Evolutionary conservation across 2,329 filamentous ascomycete species (phyloP), one percentile per base, ranked within the genome.

Genomic region (Atkinsonella hypoxylon): DNA sequence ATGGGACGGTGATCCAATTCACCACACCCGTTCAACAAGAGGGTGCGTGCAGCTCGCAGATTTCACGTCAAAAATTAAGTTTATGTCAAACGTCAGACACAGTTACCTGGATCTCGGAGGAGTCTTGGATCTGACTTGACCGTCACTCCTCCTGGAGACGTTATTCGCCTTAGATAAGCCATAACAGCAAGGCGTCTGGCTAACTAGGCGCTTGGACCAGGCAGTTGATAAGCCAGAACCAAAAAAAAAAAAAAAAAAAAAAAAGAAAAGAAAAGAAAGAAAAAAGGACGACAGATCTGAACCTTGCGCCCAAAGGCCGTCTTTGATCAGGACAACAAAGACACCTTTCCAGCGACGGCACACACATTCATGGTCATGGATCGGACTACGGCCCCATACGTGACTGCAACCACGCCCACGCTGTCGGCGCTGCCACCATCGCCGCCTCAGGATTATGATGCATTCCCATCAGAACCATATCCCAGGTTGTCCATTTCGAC

Each of bases 401-500:
- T 41, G 52, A 47, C 39, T 38, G 36, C 42, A 41, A 11, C 47
- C 36, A 49, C 32, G 34, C 26, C 34, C 34, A 45, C 39, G 43
- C 26, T 22, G 36, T 10, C 13, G 15, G 34, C 41, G 34, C 43
- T 40, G 49, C 49, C 22, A n/a, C 51, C 56, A 32, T 45, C 55
- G 26, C 53, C 54, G 43, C 55, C 56, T n/a, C 42, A 56, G 54
- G 17, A 54, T 56, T 34, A 50, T 56, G 15, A 49, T 48, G 42
- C 36, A 26, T 63, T 61, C 50, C 55, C 61, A 5, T 54, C 57
- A 36, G 65, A 68, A 45, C 50, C 54, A 4, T 52, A 61, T 51
- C 72, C 75, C 7, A 74, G 78, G 3, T 71, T 81, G 9, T 83
- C 82, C 34, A 77, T 89, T 50, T 76, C 82, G 45, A 78, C 84